phyloP scores from a whole-genome alignment of 2,329 filamentous ascomycete genomes.

The Claviceps sorghi region DNA sequence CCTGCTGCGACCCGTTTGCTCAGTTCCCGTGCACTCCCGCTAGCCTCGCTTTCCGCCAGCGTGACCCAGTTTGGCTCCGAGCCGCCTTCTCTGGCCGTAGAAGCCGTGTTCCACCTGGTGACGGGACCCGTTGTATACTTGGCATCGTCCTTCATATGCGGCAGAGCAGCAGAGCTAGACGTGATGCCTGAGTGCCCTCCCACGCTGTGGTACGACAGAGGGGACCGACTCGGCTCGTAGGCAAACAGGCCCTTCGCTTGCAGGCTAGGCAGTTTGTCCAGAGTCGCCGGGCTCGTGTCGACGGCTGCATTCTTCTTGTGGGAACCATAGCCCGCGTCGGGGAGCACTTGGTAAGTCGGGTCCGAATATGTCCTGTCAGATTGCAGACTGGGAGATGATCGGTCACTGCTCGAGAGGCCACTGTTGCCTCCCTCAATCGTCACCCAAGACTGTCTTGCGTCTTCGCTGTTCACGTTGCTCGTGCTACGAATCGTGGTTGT shows the following conservation, averaged over 20 bases:
- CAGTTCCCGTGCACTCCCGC: constrained; percentile 13
- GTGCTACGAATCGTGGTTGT: constrained; percentile 9
- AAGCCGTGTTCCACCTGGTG: constrained; percentile 5
- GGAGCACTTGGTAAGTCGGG: constrained; percentile 19
- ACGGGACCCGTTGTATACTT: not conserved
- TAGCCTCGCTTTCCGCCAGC: constrained; percentile 10
- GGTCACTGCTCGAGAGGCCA: constrained; percentile 12
- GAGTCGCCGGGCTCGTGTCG: constrained; percentile 15
- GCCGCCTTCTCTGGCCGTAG: not conserved
- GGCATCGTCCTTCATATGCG: constrained; percentile 5
- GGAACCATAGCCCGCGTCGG: constrained; percentile 15
- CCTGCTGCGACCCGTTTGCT: constrained; percentile 10
- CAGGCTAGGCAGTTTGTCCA: constrained; percentile 14
- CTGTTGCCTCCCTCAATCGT: constrained; percentile 17
- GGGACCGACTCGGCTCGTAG: constrained; percentile 6
- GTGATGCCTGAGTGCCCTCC: constrained; percentile 17
- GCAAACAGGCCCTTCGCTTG: constrained; percentile 6
- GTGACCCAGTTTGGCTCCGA: constrained; percentile 10
- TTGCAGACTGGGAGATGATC: constrained; percentile 12
- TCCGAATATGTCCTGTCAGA: constrained; percentile 16
- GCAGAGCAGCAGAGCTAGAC: constrained; percentile 21
- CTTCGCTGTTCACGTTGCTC: constrained; percentile 12
- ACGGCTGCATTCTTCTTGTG: constrained; percentile 10
- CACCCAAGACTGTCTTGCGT: constrained; percentile 20
- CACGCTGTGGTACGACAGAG: constrained; percentile 10